Conservation (phyloP, 2,329 filamentous ascomycete species). For the Penicillium sp. region DNA sequence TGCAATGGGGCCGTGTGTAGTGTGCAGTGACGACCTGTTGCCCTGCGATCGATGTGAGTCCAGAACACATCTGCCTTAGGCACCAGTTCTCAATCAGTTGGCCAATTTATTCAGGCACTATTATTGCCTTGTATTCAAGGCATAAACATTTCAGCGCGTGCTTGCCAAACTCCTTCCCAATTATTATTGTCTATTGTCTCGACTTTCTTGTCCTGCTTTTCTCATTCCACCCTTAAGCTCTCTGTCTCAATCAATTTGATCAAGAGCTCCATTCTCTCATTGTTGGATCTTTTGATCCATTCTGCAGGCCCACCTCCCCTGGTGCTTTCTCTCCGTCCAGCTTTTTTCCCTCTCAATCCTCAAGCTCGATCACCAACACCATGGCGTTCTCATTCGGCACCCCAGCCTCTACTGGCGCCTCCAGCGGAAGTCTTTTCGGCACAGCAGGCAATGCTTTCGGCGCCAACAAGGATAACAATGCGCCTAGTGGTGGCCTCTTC, state of each 20-base stretch:
- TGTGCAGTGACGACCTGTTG: slow-evolving; percentile 27
- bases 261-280: slow-evolving; percentile 6
- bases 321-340: slow-evolving; percentile 13
- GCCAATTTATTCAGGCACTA: slow-evolving; percentile 8
- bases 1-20: slow-evolving; percentile 20
- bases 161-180: slow-evolving; percentile 26
- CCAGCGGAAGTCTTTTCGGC: slow-evolving; percentile 37
- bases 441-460: slow-evolving; percentile 35
- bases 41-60: slow-evolving; percentile 34
- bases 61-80: slow-evolving; percentile 32
- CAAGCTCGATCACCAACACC: slow-evolving; percentile 26
- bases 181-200: slow-evolving; percentile 20
- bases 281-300: slow-evolving; percentile 10
- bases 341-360: slow-evolving; percentile 19
- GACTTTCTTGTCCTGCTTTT: slow-evolving; percentile 8
- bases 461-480: slow-evolving; percentile 31
- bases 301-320: slow-evolving; percentile 15
- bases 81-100: slow-evolving; percentile 4
- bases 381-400: slow-evolving; percentile 44
- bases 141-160: slow-evolving; percentile 20
- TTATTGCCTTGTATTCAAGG: slow-evolving; percentile 18
- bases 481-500: slow-evolving; percentile 39
- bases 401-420: slow-evolving; percentile 36
- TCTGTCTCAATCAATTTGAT: slow-evolving; percentile 7
- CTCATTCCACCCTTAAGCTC: slow-evolving; percentile 1